phyloP scores from a whole-genome alignment of 2,329 filamentous ascomycete species.

The Claviceps citrina region DNA sequence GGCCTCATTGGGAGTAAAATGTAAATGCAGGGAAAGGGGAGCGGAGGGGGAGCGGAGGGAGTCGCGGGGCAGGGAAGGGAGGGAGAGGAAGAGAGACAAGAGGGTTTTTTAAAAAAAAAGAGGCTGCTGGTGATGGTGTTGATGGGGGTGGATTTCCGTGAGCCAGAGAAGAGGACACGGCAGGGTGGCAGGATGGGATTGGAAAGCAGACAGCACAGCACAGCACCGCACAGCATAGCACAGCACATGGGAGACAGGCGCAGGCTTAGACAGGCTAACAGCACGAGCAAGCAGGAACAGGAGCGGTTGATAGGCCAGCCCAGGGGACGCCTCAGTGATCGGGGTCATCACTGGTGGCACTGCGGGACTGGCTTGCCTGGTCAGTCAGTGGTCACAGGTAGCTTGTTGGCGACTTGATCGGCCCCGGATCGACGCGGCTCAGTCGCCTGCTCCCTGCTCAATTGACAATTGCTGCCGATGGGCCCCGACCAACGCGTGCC shows the following conservation, averaged over 20 bases:
- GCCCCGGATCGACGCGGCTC: too few species aligned
- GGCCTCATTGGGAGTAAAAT: conserved; percentile 15
- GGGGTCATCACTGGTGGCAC: too few species aligned
- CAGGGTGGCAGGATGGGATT: background rate
- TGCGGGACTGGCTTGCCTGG: too few species aligned
- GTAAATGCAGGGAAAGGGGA: conserved; percentile 5
- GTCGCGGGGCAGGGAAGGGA: conserved; percentile 6
- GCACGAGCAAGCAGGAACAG: conserved; percentile 1
- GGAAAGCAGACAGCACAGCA: background rate
- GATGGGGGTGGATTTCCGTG: conserved; percentile 4
- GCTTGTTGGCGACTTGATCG: too few species aligned
- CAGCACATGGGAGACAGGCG: too few species aligned
- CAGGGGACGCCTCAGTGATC: too few species aligned
- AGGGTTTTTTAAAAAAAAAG: conserved; percentile 11
- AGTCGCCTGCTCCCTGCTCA: too few species aligned
- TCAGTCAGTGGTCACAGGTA: too few species aligned
- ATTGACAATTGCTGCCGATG: too few species aligned
- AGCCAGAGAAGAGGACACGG: conserved; percentile 1
- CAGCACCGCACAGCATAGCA: too few species aligned
- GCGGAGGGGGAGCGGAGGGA: conserved; percentile 8
- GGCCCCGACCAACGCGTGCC: too few species aligned
- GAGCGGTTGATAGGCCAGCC: background rate
- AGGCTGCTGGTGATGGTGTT: conserved; percentile 11
- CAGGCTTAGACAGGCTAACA: too few species aligned
- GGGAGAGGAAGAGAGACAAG: conserved; percentile 11